phyloP scores from a whole-genome alignment of 2,329 filamentous ascomycete species.

The Cercospora beticola region DNA sequence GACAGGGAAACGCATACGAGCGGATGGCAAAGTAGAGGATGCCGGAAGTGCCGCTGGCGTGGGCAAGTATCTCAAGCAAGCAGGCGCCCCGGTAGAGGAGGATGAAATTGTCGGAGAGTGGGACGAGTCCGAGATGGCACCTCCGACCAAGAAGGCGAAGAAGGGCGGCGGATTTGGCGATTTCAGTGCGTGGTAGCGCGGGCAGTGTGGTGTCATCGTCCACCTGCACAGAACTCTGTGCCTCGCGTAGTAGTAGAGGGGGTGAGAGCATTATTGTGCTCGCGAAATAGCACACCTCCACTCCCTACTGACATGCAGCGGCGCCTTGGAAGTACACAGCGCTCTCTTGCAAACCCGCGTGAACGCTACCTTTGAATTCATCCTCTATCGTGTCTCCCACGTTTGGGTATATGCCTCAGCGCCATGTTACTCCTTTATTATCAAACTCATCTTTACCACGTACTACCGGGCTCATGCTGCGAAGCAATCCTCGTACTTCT shows the following conservation, averaged over 20 bases:
- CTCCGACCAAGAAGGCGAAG: conserved; percentile 72
- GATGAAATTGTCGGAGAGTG: conserved; percentile 63
- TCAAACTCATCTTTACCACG: neutral
- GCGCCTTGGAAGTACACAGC: neutral
- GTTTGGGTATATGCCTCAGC: conserved; percentile 8
- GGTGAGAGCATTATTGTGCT: neutral
- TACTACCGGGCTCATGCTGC: neutral
- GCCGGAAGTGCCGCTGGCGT: conserved; percentile 53
- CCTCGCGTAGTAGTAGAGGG: neutral
- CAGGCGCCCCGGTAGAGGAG: conserved; percentile 41
- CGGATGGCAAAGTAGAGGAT: conserved; percentile 57
- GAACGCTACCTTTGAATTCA: neutral
- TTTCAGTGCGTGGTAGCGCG: conserved; percentile 78
- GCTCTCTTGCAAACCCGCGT: neutral
- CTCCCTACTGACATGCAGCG: neutral
- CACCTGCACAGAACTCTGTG: neutral
- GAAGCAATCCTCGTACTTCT: conserved; percentile 70
- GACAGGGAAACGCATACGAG: conserved; percentile 87
- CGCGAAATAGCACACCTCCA: neutral
- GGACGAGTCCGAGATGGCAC: conserved; percentile 63
- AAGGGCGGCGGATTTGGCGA: conserved; percentile 77
- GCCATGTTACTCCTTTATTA: conserved; percentile 5
- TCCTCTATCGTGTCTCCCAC: conserved; percentile 11
- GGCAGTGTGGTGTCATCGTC: neutral
- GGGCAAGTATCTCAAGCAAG: conserved; percentile 79